Evolutionary conservation across 805 yeast genomes (phyloP).

Genomic region (Kodamaea sagamina): DNA sequence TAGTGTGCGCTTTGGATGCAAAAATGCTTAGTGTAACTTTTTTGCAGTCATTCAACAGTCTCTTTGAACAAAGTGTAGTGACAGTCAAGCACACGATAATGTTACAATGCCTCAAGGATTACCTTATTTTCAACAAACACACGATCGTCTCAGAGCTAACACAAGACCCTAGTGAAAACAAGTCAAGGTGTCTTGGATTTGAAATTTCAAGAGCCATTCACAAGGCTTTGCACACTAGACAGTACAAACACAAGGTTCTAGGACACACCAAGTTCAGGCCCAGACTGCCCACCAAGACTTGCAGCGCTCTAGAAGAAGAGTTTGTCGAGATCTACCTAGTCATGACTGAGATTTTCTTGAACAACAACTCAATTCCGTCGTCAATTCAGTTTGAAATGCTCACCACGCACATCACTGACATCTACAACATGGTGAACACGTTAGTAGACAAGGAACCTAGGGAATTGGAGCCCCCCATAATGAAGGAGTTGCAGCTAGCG

Average conservation of each 20-base stretch:
- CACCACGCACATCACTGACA: constrained; percentile 13
- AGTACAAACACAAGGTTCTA: background rate
- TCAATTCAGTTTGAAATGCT: constrained; percentile 20
- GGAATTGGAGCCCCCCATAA: constrained; percentile 1
- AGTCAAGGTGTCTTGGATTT: background rate
- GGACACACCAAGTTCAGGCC: background rate
- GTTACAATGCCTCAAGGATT: constrained; percentile 7
- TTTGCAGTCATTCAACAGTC: background rate
- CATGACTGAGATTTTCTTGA: constrained; percentile 17
- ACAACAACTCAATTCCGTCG: constrained; percentile 17
- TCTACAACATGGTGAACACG: background rate
- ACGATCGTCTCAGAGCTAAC: constrained; percentile 1
- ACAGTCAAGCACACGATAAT: background rate
- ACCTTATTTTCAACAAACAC: constrained; percentile 8
- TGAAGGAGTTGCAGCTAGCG: constrained; percentile 1
- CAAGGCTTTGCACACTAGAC: background rate
- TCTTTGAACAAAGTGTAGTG: background rate
- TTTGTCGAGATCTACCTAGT: constrained; percentile 18
- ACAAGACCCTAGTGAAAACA: background rate
- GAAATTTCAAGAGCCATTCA: background rate
- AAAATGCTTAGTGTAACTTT: constrained; percentile 5
- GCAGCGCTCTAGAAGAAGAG: constrained; percentile 9
- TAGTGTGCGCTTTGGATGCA: constrained; percentile 11
- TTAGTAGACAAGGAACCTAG: background rate
- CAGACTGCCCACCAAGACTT: background rate